These are phyloP conservation scores for Globisporangium paddicum DNA, from an alignment of 352 stramenopile species.

Conservation along the genomic window DNA sequence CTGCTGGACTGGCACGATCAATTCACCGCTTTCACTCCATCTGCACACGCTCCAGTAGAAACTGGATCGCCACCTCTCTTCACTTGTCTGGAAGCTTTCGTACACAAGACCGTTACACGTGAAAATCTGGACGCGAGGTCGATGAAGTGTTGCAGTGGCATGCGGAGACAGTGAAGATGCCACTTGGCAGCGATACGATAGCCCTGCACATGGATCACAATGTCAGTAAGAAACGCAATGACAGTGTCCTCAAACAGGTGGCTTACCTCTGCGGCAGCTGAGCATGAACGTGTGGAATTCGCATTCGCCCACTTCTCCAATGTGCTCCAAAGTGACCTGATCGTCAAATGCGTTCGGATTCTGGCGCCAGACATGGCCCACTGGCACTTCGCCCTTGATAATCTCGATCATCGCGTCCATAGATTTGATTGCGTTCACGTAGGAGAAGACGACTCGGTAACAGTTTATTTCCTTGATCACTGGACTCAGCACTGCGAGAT, in stretches of 20 bases:
- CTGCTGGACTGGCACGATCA: conserved; percentile 10
- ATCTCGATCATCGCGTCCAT: conserved; percentile 50
- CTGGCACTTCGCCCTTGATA: conserved; percentile 27
- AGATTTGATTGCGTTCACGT: conserved; percentile 19
- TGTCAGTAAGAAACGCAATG: not conserved
- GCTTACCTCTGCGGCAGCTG: conserved; percentile 20
- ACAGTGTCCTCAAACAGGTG: not conserved
- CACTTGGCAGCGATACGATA: conserved; percentile 35
- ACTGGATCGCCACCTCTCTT: conserved; percentile 22
- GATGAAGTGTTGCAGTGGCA: conserved; percentile 18
- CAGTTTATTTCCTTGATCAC: conserved; percentile 12
- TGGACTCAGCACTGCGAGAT: conserved; percentile 38
- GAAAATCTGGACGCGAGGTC: conserved; percentile 51
- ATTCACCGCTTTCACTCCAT: conserved; percentile 31
- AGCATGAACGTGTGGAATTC: conserved; percentile 37
- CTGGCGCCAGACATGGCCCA: conserved; percentile 18
- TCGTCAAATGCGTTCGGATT: conserved; percentile 1
- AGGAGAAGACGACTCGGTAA: conserved; percentile 51
- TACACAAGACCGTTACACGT: conserved; percentile 34
- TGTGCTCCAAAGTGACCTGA: conserved; percentile 25
- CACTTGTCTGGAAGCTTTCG: conserved; percentile 18
- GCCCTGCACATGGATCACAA: conserved; percentile 3
- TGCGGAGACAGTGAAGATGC: conserved; percentile 20
- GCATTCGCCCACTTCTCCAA: conserved; percentile 22
- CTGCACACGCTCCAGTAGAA: conserved; percentile 56